Base-by-base conservation (phyloP, 345 rosid species). In the Eucalyptus pumila region DNA sequence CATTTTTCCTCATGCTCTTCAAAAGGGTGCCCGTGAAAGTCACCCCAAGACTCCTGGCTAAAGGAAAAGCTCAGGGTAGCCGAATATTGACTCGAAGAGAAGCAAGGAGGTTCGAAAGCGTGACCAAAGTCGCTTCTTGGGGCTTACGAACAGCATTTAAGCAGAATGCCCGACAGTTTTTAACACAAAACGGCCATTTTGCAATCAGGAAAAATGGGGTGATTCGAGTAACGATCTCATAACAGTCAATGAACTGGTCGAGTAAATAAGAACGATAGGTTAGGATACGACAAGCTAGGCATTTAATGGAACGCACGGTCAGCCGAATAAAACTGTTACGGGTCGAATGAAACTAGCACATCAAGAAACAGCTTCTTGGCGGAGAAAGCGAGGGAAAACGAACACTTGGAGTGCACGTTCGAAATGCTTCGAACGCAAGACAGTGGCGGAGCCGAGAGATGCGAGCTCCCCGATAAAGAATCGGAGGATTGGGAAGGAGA, bases 1-100 rank as follows among this genome's bases (percentile, higher is more conserved):
- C 94, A 90, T 91, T 90, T 92, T 94, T 97, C 87, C 94, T 94
- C 93, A 91, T 93, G 48, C 86, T 56, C 62, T 91, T 89, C 45
- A 94, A 94, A 87, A 89, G 90, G 88, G 86, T 40, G 85, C 3
- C 85, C 11, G 30, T 40, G 85, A 76, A 23, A 11, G 85, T 76
- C 21, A 8, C 42, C 47, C 85, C 47, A 91, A 91, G 48, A 83
- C 89, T 81, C 89, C 90, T 67, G 85, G 88, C 40, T 27, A 80
- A 80, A n/a, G 40, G 86, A 40, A 76, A 65, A 54, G 45, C 86
- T 83, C 72, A 87, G 85, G 85, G 85, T 40, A 76, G 47, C 44
- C 85, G 47, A 72, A 72, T 72, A 72, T 17, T 40, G 89, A 80
- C 65, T 85, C 89, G 62, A 87, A 89, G 85, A 88, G 91, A 91